phyloP scores from a whole-genome alignment of 2,329 filamentous ascomycete genomes.

The Hirsutella minnesotensis region DNA sequence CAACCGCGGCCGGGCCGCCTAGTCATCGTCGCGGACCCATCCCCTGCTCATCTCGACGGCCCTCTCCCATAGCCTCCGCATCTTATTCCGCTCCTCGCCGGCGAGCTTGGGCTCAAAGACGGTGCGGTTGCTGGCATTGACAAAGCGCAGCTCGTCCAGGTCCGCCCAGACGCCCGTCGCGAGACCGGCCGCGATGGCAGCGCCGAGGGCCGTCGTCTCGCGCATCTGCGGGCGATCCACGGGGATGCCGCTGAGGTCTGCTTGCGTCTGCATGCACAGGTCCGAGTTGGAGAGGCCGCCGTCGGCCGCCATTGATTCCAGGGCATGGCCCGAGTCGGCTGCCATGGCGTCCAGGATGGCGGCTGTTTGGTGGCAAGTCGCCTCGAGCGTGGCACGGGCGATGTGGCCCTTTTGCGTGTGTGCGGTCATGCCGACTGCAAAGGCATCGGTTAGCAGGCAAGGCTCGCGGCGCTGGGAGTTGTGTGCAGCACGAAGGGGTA shows the following conservation, averaged over 20 bases:
- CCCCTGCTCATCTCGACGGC: slow-evolving; percentile 48
- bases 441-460: too few relatives aligned
- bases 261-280: slow-evolving; percentile 84
- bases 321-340: slow-evolving; percentile 64
- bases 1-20: too few relatives aligned
- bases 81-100: slow-evolving; percentile 21
- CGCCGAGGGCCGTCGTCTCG: slow-evolving; percentile 80
- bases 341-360: slow-evolving; percentile 90
- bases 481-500: too few relatives aligned
- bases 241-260: slow-evolving; percentile 71
- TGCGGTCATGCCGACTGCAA: slow-evolving; percentile 64
- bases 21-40: slow-evolving; percentile 29
- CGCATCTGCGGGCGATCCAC: slow-evolving; percentile 80
- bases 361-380: slow-evolving; percentile 85
- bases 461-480: background rate
- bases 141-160: slow-evolving; percentile 59
- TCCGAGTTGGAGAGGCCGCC: slow-evolving; percentile 84
- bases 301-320: slow-evolving; percentile 70
- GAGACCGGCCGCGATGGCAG: slow-evolving; percentile 81
- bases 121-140: slow-evolving; percentile 59
- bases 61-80: slow-evolving; percentile 42
- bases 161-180: slow-evolving; percentile 68
- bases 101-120: slow-evolving; percentile 58
- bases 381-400: slow-evolving; percentile 78
- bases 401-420: slow-evolving; percentile 80